Base-by-base conservation (phyloP, 1,139 yeast species). In the Blastobotrys niveus region DNA sequence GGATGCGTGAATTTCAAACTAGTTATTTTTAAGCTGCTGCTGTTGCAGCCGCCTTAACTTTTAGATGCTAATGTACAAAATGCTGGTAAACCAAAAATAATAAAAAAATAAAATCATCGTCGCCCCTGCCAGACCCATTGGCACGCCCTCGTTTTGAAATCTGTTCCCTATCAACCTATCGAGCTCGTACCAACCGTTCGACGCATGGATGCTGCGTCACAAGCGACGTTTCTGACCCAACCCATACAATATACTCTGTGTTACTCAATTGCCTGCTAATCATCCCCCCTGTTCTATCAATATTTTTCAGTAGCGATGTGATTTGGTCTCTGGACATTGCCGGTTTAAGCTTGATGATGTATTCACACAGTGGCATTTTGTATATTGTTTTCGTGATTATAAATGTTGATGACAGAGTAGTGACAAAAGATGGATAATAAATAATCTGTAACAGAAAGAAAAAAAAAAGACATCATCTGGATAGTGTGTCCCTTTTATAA, bases 311-410 rank as follows among this genome's bases (percentile, higher is more conserved):
- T 7, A 38, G 21, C 9, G 18, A 9, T 9, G 8, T 3, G 17
- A 38, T 21, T 20, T 30, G 30, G 15, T 6, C 20, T 10, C 5
- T 20, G 5, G 22, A 10, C 7, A 18, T 17, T 6, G 15, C 3
- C 10, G 30, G 36, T 12, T 38, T 30, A 9, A 38, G 12, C 5
- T 8, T 17, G 15, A 38, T 38, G 14, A 38, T 17, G 14, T 38
- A 38, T 18, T 38, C 42, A 7, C 35, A 9, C 14, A 38, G 21
- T n/a, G 42, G 22, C 42, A 38, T 38, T 26, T 2, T 36, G 9
- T 18, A 19, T 34, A 6, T 10, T n/a, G 7, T 33, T 33, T 12
- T 33, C 15, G 8, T 33, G 24, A 18, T 17, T 34, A 21, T 12
- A 8, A 17, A 14, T 15, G 37, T 18, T 18, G 7, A 29, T 14